A percentile compares a stretch with the other conserved stretches of the same genome.
phyloP scores from a whole-genome alignment of 1,139 yeast species.

The Hyphopichia buzzinii region DNA sequence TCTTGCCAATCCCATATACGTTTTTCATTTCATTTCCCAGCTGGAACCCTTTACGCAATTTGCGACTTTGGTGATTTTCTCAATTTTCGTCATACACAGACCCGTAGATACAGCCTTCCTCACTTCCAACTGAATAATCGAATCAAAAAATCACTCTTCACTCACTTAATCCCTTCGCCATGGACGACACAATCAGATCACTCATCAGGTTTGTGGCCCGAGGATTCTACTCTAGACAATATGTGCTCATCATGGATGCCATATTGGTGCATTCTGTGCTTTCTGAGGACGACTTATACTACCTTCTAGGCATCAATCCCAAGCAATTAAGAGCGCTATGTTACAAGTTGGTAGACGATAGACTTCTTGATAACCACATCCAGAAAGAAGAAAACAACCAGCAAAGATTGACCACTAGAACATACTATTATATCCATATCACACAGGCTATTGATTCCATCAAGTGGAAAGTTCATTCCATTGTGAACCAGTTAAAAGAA shows the following conservation, averaged over 20 bases:
- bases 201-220: conserved; percentile 64
- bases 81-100: not conserved
- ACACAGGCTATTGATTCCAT: conserved; percentile 94
- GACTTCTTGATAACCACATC: conserved; percentile 61
- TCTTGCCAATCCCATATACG: too few relatives aligned
- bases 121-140: not conserved
- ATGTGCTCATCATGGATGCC: conserved; percentile 83
- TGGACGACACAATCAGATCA: conserved; percentile 46
- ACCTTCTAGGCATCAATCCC: conserved; percentile 75
- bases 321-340: conserved; percentile 85
- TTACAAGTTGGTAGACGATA: conserved; percentile 79
- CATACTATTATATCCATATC: conserved; percentile 82
- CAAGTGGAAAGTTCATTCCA: conserved; percentile 92
- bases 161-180: conserved; percentile 10
- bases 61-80: not conserved
- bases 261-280: conserved; percentile 85
- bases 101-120: not conserved
- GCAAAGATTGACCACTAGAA: conserved; percentile 65
- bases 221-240: conserved; percentile 85
- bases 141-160: not conserved
- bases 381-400: conserved; percentile 83
- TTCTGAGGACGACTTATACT: conserved; percentile 89
- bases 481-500: conserved; percentile 75
- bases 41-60: too few relatives aligned
- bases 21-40: too few relatives aligned